Evolutionary conservation across 2,329 filamentous ascomycete genomes (phyloP).

Genomic region (Monosporascus cannonballus): DNA sequence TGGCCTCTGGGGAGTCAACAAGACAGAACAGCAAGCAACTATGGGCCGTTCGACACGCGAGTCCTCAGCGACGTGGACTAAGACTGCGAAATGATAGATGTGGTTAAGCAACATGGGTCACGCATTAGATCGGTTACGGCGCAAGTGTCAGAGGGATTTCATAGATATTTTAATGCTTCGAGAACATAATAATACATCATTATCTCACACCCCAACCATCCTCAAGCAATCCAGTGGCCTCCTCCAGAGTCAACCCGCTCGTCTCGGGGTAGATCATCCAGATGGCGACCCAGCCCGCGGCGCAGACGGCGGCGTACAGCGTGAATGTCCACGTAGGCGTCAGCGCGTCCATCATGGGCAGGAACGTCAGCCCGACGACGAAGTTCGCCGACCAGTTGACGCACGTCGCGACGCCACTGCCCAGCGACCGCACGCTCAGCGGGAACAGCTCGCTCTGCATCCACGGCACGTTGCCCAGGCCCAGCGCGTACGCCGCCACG

Average conservation of each 20-base stretch:
- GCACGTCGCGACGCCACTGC: conserved; percentile 67
- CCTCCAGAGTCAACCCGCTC: conserved; percentile 73
- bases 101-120: not conserved
- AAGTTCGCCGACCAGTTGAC: conserved; percentile 90
- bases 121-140: too few species aligned
- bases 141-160: too few species aligned
- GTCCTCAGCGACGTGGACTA: too few species aligned
- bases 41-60: too few species aligned
- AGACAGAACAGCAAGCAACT: not conserved
- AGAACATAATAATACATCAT: conserved; percentile 2
- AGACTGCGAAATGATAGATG: not conserved
- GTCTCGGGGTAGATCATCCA: conserved; percentile 83
- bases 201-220: conserved; percentile 65
- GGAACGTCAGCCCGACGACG: conserved; percentile 75
- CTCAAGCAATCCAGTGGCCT: conserved; percentile 65
- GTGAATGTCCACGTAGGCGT: conserved; percentile 73
- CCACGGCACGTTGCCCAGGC: conserved; percentile 91
- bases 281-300: conserved; percentile 59
- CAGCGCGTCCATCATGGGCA: conserved; percentile 77
- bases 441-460: conserved; percentile 93
- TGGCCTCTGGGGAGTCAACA: not conserved
- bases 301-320: conserved; percentile 70
- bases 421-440: conserved; percentile 64
- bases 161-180: not conserved
- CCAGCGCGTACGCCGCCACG: conserved; percentile 78